Evolutionary conservation across 2,329 filamentous ascomycete species (phyloP).

Genomic region (Fusarium illudens): DNA sequence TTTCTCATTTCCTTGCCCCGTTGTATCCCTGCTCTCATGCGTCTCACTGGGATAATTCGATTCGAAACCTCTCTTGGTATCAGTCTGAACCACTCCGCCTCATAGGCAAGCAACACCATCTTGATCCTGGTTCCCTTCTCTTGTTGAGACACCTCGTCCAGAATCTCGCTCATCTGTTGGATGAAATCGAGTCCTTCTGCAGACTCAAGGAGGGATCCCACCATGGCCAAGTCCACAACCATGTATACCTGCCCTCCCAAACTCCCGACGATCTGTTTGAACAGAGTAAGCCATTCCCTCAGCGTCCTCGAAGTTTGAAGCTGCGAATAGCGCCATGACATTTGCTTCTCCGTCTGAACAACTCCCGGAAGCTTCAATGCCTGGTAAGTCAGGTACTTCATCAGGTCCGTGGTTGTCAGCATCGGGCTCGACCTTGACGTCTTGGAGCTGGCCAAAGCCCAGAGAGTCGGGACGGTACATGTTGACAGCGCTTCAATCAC

Average conservation of each 20-base stretch:
- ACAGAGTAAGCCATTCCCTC: neutral
- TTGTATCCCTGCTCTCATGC: neutral
- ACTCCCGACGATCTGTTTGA: neutral
- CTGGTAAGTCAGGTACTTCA: slow-evolving; percentile 17
- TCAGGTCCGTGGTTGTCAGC: neutral
- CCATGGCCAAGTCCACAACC: slow-evolving; percentile 3
- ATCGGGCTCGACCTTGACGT: neutral
- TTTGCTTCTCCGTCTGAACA: neutral
- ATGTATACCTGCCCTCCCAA: neutral
- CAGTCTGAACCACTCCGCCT: neutral
- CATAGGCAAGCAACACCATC: neutral
- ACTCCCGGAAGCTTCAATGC: neutral
- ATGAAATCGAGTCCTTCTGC: neutral
- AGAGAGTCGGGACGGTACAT: neutral
- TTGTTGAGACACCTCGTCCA: rapidly evolving
- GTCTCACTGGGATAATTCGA: neutral
- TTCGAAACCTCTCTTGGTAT: neutral
- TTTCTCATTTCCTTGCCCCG: neutral
- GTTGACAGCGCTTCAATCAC: neutral
- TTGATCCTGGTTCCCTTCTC: neutral
- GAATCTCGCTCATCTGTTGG: neutral
- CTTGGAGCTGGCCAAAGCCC: neutral
- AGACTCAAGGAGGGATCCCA: neutral
- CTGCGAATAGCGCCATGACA: neutral
- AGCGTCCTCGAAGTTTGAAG: neutral